Evolutionary conservation across 129 eudicot species (phyloP).

Genomic region (Tagetes erecta): DNA sequence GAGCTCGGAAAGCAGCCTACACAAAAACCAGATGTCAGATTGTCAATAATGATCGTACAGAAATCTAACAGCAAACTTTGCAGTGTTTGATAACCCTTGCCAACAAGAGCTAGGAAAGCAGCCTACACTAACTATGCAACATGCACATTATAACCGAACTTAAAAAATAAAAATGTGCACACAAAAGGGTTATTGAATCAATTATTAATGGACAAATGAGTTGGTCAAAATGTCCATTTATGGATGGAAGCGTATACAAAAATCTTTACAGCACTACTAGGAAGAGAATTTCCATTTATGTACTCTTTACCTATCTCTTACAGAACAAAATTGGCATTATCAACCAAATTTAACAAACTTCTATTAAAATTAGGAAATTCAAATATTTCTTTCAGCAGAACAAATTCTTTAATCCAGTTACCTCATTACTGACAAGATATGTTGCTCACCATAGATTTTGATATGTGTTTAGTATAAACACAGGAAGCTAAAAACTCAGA

Average conservation of each 20-base stretch:
- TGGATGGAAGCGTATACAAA: neutral
- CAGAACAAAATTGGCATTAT: neutral
- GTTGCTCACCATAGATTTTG: neutral
- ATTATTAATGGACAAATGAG: neutral
- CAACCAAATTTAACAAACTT: neutral
- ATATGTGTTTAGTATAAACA: neutral
- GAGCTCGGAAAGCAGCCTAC: conserved; percentile 88
- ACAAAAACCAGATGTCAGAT: conserved; percentile 15
- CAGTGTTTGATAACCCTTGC: too few species aligned
- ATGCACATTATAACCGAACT: conserved; percentile 6
- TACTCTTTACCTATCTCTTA: neutral
- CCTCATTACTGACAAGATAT: neutral
- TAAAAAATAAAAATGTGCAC: conserved; percentile 4
- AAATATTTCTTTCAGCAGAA: neutral
- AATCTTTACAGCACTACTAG: neutral
- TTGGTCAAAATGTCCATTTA: conserved; percentile 1
- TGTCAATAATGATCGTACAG: conserved; percentile 9
- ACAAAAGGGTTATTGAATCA: conserved; percentile 14
- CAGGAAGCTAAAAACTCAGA: conserved; percentile 1
- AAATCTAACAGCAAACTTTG: conserved; percentile 8
- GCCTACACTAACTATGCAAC: neutral
- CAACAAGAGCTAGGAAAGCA: conserved; percentile 2
- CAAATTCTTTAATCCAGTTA: neutral
- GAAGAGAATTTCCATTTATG: neutral
- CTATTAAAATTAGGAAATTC: neutral